phyloP scores from a whole-genome alignment of 176 grass and related monocot genomes.

The Triticum urartu region DNA sequence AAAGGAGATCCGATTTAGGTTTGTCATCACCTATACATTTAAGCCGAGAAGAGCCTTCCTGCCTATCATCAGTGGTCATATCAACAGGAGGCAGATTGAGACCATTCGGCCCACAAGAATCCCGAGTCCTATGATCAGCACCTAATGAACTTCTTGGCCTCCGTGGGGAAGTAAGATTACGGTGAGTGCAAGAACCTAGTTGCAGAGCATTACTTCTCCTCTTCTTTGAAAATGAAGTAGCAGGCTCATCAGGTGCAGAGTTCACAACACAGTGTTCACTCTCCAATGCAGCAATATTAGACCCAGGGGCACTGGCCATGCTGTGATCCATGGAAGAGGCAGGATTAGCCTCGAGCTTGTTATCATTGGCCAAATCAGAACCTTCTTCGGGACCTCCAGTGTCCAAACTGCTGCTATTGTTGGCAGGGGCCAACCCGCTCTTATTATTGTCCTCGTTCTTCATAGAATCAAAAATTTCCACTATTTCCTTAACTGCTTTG shows the following conservation, averaged over 20 bases:
- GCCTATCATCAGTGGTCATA: constrained; percentile 32
- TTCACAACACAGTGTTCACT: constrained; percentile 46
- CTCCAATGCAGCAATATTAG: constrained; percentile 28
- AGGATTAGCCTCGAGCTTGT: constrained; percentile 31
- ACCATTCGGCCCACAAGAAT: constrained; percentile 34
- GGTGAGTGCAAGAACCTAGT: constrained; percentile 27
- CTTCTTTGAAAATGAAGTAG: constrained; percentile 56
- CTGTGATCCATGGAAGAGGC: constrained; percentile 35
- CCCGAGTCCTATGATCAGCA: constrained; percentile 35
- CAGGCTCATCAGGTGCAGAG: constrained; percentile 48
- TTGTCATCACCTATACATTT: constrained; percentile 32
- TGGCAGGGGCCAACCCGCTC: constrained; percentile 14
- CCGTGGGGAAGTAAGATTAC: constrained; percentile 19
- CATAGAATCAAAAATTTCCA: constrained; percentile 74
- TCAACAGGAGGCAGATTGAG: constrained; percentile 37
- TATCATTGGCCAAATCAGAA: constrained; percentile 33
- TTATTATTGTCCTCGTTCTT: constrained; percentile 57
- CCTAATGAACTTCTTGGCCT: constrained; percentile 46
- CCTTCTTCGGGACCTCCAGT: constrained; percentile 27
- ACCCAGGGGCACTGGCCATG: constrained; percentile 25
- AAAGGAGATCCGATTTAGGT: constrained; percentile 21
- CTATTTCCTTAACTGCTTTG: constrained; percentile 89
- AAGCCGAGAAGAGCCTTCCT: constrained; percentile 20
- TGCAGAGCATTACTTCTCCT: constrained; percentile 32
- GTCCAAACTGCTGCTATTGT: constrained; percentile 34